These are phyloP conservation scores for Xylaria digitata DNA, from an alignment of 2,329 filamentous ascomycete species.

Conservation along the genomic window DNA sequence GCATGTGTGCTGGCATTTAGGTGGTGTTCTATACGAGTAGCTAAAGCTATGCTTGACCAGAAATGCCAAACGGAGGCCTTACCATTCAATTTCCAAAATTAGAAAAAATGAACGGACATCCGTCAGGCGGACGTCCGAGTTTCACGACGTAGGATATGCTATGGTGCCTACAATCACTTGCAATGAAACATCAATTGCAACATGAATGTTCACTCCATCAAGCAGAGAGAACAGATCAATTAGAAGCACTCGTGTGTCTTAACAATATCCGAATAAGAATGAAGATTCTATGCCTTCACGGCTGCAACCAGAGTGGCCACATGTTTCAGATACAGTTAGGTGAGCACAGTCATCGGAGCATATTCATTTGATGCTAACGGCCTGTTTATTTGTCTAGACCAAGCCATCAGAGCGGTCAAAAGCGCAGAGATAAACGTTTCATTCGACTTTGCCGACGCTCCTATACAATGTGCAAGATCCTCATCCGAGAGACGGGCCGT, in stretches of 20 bases:
- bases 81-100: not conserved
- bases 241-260: not conserved
- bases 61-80: not conserved
- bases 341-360: slow-evolving; percentile 15
- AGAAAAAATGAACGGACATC: slow-evolving; percentile 17
- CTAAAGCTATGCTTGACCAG: too few relatives aligned
- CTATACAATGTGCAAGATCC: slow-evolving; percentile 26
- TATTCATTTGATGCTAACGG: slow-evolving; percentile 7
- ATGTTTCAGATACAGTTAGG: slow-evolving; percentile 37
- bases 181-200: not conserved
- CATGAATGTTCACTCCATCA: not conserved
- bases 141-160: not conserved
- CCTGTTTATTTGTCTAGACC: slow-evolving; percentile 17
- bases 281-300: slow-evolving; percentile 43
- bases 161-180: not conserved
- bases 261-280: slow-evolving; percentile 15
- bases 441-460: slow-evolving; percentile 44
- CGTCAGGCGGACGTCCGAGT: slow-evolving; percentile 18
- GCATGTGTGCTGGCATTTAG: not conserved
- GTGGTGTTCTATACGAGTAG: not conserved
- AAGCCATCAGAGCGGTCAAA: slow-evolving; percentile 17
- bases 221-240: not conserved
- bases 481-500: slow-evolving; percentile 20
- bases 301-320: slow-evolving; percentile 27
- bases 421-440: slow-evolving; percentile 24